Evolutionary conservation across 768 basidiomycete species (phyloP).

Genomic region (Tulasnella sp.): DNA sequence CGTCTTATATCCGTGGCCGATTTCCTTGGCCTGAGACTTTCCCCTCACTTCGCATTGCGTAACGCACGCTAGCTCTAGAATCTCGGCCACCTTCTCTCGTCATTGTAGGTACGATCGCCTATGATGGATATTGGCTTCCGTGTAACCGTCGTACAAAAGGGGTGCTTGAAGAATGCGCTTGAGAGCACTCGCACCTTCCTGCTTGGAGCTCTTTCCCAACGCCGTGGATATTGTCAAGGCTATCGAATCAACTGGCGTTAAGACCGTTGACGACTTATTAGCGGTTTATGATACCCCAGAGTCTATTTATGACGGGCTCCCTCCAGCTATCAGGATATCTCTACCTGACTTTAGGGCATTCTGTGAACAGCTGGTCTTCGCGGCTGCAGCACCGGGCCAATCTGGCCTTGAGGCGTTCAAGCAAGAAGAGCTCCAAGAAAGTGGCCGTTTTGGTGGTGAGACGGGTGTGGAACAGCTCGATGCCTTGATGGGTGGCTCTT

Average conservation of each 20-base stretch:
- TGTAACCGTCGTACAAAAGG: too few species aligned
- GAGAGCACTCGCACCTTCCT: background rate
- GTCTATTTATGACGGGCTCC: background rate
- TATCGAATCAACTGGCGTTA: background rate
- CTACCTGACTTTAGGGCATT: background rate
- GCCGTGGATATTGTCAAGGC: background rate
- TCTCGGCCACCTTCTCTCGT: too few species aligned
- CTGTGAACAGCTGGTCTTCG: background rate
- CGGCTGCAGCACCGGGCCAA: background rate
- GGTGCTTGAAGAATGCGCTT: background rate
- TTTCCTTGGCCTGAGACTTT: too few species aligned
- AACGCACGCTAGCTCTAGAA: too few species aligned
- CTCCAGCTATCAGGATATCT: background rate
- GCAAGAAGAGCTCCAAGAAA: background rate
- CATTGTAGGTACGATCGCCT: too few species aligned
- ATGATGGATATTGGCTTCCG: too few species aligned
- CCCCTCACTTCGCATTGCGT: too few species aligned
- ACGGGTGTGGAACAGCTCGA: constrained; percentile 10
- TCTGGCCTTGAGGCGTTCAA: background rate
- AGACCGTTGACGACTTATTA: constrained; percentile 3
- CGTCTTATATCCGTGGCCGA: too few species aligned
- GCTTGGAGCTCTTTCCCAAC: background rate
- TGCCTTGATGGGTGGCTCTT: background rate
- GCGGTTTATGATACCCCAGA: constrained; percentile 4
- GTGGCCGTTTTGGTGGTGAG: constrained; percentile 6